A percentile compares a stretch with the other conserved stretches of the same genome.
Conservation (phyloP, 805 yeast species). For the Debaryomyces tyrocola region DNA sequence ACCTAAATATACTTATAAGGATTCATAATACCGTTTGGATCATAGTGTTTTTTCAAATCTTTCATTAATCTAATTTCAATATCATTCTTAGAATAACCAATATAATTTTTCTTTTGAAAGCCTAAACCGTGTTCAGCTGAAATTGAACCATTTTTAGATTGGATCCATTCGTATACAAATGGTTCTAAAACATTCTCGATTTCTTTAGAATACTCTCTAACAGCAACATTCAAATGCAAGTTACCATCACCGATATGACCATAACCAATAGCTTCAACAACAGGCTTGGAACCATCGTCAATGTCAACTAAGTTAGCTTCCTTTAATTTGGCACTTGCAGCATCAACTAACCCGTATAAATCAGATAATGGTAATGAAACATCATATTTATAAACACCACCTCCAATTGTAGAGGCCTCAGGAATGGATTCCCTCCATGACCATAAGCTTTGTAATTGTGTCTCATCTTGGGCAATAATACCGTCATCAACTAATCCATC, state of each 20-base stretch:
- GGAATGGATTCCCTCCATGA: slow-evolving; percentile 94
- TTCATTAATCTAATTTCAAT: slow-evolving; percentile 73
- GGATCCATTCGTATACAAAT: slow-evolving; percentile 89
- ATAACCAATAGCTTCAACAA: slow-evolving; percentile 86
- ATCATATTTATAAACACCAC: slow-evolving; percentile 97
- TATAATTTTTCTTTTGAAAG: slow-evolving; percentile 89
- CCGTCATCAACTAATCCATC: slow-evolving; percentile 86
- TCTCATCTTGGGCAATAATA: slow-evolving; percentile 92
- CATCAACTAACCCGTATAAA: slow-evolving; percentile 80
- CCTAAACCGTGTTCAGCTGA: slow-evolving; percentile 98
- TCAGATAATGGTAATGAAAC: slow-evolving; percentile 85
- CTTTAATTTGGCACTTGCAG: slow-evolving; percentile 59
- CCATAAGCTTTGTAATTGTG: slow-evolving; percentile 84
- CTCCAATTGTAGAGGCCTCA: slow-evolving; percentile 79
- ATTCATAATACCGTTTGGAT: slow-evolving; percentile 89
- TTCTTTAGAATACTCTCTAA: slow-evolving; percentile 73
- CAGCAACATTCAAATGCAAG: slow-evolving; percentile 89
- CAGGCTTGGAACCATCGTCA: slow-evolving; percentile 69
- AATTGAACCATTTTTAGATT: slow-evolving; percentile 74
- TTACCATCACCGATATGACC: slow-evolving; percentile 99
- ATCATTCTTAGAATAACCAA: slow-evolving; percentile 78
- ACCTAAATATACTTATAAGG: slow-evolving; percentile 84
- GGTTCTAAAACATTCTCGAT: slow-evolving; percentile 88
- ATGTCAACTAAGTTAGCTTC: slow-evolving; percentile 58
- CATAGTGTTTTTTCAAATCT: slow-evolving; percentile 75